phyloP scores from a whole-genome alignment of 2,329 filamentous ascomycete genomes.

The Fusarium poae region DNA sequence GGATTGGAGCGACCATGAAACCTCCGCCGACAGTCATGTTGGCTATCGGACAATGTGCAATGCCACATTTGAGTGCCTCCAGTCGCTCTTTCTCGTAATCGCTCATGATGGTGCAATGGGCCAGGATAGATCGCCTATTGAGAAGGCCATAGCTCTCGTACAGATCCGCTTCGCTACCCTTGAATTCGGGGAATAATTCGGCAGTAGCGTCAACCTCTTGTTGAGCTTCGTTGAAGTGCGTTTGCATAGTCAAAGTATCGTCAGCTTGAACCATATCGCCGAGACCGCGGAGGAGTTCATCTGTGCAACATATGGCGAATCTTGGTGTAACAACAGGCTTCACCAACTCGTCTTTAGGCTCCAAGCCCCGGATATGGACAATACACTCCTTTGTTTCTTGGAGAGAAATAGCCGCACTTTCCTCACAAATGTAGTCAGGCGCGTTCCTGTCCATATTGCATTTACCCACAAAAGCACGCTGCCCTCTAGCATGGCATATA shows the following conservation, averaged over 20 bases:
- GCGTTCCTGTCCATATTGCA: conserved; percentile 30
- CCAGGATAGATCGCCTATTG: conserved; percentile 20
- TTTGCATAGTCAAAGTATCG: conserved; percentile 17
- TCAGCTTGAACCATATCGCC: conserved; percentile 16
- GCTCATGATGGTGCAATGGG: conserved; percentile 27
- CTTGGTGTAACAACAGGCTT: conserved; percentile 20
- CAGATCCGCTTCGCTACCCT: conserved; percentile 19
- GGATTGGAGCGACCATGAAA: conserved; percentile 23
- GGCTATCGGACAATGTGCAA: conserved; percentile 21
- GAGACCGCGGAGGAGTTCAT: conserved; percentile 19
- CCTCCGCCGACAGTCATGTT: conserved; percentile 25
- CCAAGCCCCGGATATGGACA: conserved; percentile 7
- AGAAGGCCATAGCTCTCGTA: conserved; percentile 21
- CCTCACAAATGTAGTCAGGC: conserved; percentile 12
- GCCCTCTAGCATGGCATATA: conserved; percentile 9
- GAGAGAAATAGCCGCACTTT: conserved; percentile 5
- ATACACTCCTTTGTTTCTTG: conserved; percentile 17
- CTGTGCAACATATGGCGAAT: conserved; percentile 27
- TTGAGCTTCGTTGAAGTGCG: conserved; percentile 29
- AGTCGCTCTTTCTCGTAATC: conserved; percentile 16
- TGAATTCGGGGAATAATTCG: conserved; percentile 13
- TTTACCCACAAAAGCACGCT: conserved; percentile 27
- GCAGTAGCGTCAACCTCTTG: conserved; percentile 22
- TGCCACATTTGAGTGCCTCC: not conserved
- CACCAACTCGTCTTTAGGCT: not conserved